Conservation (phyloP, 2,329 filamentous ascomycete species). For the Bipolaris zeicola region DNA sequence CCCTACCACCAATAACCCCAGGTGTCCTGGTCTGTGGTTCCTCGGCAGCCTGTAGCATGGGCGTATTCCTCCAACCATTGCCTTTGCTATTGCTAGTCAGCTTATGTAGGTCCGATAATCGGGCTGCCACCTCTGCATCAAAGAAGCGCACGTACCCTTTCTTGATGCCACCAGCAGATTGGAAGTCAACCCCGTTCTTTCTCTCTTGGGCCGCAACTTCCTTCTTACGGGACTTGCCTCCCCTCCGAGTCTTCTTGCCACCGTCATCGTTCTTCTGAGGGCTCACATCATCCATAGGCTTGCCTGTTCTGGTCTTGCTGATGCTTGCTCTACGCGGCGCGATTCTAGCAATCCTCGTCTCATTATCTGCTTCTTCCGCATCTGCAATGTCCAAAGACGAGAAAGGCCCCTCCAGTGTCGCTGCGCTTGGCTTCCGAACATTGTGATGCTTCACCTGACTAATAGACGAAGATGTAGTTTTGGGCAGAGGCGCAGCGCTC, state of each 20-base stretch:
- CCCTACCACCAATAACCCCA: conserved; percentile 46
- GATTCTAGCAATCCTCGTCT: conserved; percentile 34
- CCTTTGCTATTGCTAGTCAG: conserved; percentile 52
- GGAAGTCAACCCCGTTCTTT: conserved; percentile 35
- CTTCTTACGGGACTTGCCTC: conserved; percentile 54
- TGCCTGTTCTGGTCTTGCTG: conserved; percentile 49
- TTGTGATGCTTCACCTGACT: conserved; percentile 37
- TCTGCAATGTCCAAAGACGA: conserved; percentile 49
- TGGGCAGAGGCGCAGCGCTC: conserved; percentile 44
- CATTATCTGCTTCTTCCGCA: conserved; percentile 46
- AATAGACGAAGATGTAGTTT: conserved; percentile 47
- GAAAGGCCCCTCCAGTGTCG: conserved; percentile 49
- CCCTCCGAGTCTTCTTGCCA: conserved; percentile 53
- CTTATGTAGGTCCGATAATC: not conserved
- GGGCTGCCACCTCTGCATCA: conserved; percentile 7
- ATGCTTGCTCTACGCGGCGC: conserved; percentile 44
- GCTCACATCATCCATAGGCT: conserved; percentile 47
- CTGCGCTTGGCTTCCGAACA: conserved; percentile 44
- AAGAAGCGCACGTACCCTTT: conserved; percentile 45
- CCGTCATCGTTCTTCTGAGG: conserved; percentile 44
- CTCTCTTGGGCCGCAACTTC: conserved; percentile 51
- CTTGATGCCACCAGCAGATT: conserved; percentile 32
- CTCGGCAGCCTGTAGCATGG: conserved; percentile 66
- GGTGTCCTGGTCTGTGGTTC: conserved; percentile 44
- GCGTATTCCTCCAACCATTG: conserved; percentile 72